A percentile compares a stretch with the other conserved stretches of the same genome.
Evolutionary conservation across 148 eudicot species (phyloP).

Genomic region (Amaranthus palmeri): DNA sequence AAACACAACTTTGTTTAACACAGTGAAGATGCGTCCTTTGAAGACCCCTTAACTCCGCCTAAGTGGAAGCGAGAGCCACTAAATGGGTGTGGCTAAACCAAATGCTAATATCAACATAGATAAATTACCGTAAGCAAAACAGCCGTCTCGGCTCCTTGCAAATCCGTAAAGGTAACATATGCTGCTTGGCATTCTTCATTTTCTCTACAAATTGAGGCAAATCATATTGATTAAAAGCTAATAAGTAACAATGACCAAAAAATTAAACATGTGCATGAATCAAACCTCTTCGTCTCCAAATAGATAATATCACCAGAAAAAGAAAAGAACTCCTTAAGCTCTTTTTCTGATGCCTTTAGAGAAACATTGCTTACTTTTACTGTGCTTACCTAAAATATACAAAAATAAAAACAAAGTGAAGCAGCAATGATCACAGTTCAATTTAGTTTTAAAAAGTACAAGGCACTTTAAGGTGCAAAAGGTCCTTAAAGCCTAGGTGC

Average conservation of each 20-base stretch:
- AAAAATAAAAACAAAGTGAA: neutral
- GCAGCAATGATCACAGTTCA: neutral
- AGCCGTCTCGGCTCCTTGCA: conserved; percentile 88
- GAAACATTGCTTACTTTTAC: conserved; percentile 88
- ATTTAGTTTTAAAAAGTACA: too few relatives aligned
- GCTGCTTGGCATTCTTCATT: conserved; percentile 64
- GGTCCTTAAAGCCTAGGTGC: too few relatives aligned
- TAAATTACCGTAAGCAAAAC: conserved; percentile 75
- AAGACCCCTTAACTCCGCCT: too few relatives aligned
- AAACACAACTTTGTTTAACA: too few relatives aligned
- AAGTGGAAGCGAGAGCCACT: too few relatives aligned
- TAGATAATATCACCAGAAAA: conserved; percentile 85
- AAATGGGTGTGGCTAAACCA: too few relatives aligned
- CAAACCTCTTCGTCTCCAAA: conserved; percentile 75
- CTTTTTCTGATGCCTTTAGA: conserved; percentile 62
- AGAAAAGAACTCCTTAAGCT: conserved; percentile 82
- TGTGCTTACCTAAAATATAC: conserved; percentile 44
- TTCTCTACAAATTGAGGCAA: conserved; percentile 42
- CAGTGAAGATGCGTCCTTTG: too few relatives aligned
- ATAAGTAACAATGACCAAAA: conserved; percentile 1
- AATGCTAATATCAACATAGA: neutral
- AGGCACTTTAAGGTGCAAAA: too few relatives aligned
- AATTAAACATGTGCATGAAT: neutral
- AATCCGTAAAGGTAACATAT: conserved; percentile 84
- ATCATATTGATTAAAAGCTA: conserved; percentile 11